Evolutionary conservation across 805 yeast genomes (phyloP), one percentile per base, ranked within the genome.

Genomic region (Candida schatavii): DNA sequence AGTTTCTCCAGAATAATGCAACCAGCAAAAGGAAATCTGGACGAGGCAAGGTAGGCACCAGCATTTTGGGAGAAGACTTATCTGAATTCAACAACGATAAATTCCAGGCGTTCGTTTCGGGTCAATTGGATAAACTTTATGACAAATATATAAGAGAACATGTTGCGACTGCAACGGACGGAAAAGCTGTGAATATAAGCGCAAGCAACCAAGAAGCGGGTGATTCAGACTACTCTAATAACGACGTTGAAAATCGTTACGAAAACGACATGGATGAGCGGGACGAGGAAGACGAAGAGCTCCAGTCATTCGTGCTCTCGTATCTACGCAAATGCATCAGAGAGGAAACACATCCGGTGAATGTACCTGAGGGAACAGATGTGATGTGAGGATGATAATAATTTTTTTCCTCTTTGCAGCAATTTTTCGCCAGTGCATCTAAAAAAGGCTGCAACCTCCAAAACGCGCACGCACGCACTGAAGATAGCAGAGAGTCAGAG

Each of bases 281-380:
- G 3, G 57, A 52, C 25, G 54, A 50, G 21, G 40, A 51, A 15
- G 45, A 54, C 23, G 55, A 56, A 9, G 68, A 62, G 34, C 48
- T 63, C 27, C 58, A 49, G 33, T 45, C 47, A 4, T 57, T 59
- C 39, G 49, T 64, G 2, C 32, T 59, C 20, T 51, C 57, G 13
- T 64, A 55, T 41, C 54, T 67, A 32, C 52, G 70, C 30, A 55
- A 49, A 43, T 56, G 66, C 39, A 52, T 66, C 27, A 58, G 55
- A 39, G 56, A 55, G 7, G 56, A 52, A 17, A 43, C 37, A 4
- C 47, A 45, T 3, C 49, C 32, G 17, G 46, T 32, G 23, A 31
- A 31, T 18, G 35, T 7, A 5, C 20, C 11, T 4, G 35, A 31
- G 7, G 21, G 27, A n/a, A 28, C 5, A 4, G 20, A 23, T 23